Evolutionary conservation across 2,329 filamentous ascomycete genomes (phyloP), one percentile per base, ranked within the genome.

Genomic region (Penicillium thymicola): DNA sequence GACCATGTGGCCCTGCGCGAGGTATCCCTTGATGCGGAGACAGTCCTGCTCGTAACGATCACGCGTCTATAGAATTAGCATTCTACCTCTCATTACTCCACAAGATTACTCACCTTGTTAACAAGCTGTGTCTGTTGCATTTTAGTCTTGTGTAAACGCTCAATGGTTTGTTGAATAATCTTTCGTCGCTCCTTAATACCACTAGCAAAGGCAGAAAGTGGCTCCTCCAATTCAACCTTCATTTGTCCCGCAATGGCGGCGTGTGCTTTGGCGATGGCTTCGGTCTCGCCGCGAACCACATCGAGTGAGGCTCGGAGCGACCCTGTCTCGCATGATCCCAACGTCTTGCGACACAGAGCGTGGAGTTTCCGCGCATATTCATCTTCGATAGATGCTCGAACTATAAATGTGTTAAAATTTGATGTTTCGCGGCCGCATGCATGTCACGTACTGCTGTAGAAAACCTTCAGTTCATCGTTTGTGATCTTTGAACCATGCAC

Each of bases 1-100:
- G 56, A 99, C 94, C 94, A 99, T 99, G 73, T 99, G 95, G 10
- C 94, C 94, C 75, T 99, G 94, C 4, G 95, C 94, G 5, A 99
- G 85, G 70, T 99, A 99, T 38, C 94, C 94, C 76, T 99, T 99
- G 74, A 99, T 97, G 73, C 96, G 94, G 43, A 99, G 81, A 71
- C 93, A 97, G 67, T 99, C 95, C 75, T 99, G 93, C 76, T 99
- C 94, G 72, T 95, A 99, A 48, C 89, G 88, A 76, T 99, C 94
- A 63, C 94, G 85, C 16, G 92, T 89, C 89, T 91, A 60, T 7
- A 23, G 23, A 30, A 37, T 65, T 38, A 65, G 56, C 47, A 58
- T 53, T 9, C 2, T 14, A 0, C 2, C 5, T 6, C 16, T 4
- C 2, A 13, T 25, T 9, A 27, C 3, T 16, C 4, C 7, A 28